Conservation (phyloP, 2,329 filamentous ascomycete genomes). For the Rutstroemia sp. region DNA sequence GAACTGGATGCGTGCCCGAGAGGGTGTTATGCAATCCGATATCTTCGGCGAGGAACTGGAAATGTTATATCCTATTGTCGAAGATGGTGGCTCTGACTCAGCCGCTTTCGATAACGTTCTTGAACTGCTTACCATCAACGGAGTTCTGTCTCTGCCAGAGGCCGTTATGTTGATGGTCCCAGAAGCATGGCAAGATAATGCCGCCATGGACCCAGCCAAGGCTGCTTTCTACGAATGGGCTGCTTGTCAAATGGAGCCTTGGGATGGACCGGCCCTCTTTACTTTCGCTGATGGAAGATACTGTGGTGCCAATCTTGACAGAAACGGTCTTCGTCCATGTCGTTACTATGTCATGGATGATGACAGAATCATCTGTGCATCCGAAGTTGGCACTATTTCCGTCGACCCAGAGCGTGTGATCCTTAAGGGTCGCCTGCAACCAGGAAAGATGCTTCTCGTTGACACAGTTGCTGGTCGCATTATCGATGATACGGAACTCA, state of each 20-base stretch:
- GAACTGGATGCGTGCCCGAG: slow-evolving; percentile 98
- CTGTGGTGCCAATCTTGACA: slow-evolving; percentile 93
- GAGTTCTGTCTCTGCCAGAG: slow-evolving; percentile 88
- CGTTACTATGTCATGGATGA: slow-evolving; percentile 96
- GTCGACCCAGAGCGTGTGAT: slow-evolving; percentile 86
- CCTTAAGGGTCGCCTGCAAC: slow-evolving; percentile 88
- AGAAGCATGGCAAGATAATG: slow-evolving; percentile 94
- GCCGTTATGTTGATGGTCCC: slow-evolving; percentile 99
- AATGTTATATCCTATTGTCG: slow-evolving; percentile 84
- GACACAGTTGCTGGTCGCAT: slow-evolving; percentile 87
- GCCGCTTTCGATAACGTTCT: slow-evolving; percentile 96
- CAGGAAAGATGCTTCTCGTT: slow-evolving; percentile 91
- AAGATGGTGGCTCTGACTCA: slow-evolving; percentile 94
- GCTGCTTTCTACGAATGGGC: slow-evolving; percentile 98
- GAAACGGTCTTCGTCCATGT: slow-evolving; percentile 91
- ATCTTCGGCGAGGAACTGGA: slow-evolving; percentile 91
- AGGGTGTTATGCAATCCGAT: slow-evolving; percentile 89
- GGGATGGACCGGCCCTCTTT: slow-evolving; percentile 94
- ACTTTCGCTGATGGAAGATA: slow-evolving; percentile 95
- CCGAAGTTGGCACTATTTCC: slow-evolving; percentile 87
- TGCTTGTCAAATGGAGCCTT: slow-evolving; percentile 97
- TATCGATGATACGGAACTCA: slow-evolving; percentile 89
- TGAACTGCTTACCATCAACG: slow-evolving; percentile 89
- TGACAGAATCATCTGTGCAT: slow-evolving; percentile 94
- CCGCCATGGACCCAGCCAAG: slow-evolving; percentile 87